Percentiles rank a stretch among this genome's conserved stretches.
Evolutionary conservation across 108 stramenopile genomes (phyloP).

Genomic region (Cyclotella cryptica): DNA sequence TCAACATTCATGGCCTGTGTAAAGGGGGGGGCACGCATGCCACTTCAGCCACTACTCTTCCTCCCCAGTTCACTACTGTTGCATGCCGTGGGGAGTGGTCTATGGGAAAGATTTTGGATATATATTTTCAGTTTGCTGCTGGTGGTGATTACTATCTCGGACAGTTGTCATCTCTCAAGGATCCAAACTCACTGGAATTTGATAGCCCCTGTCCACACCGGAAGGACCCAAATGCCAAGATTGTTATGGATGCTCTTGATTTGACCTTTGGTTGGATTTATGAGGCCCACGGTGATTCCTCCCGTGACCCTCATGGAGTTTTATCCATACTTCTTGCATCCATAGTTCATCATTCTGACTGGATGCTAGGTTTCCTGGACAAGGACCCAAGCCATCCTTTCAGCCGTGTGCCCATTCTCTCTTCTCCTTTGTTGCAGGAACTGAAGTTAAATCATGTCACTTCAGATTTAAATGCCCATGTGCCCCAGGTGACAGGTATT

Average conservation of each 20-base stretch:
- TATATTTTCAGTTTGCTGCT: constrained; percentile 52
- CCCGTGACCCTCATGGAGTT: constrained; percentile 17
- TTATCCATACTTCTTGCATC: constrained; percentile 33
- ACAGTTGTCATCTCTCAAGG: constrained; percentile 31
- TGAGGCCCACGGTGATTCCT: constrained; percentile 7
- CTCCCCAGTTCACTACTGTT: constrained; percentile 53
- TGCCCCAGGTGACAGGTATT: constrained; percentile 43
- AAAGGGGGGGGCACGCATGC: constrained; percentile 51
- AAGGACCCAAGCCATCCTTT: constrained; percentile 40
- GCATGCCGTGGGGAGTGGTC: constrained; percentile 51
- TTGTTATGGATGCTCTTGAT: background rate
- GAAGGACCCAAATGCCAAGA: background rate
- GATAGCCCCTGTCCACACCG: constrained; percentile 42
- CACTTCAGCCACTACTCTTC: constrained; percentile 44
- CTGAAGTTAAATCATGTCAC: constrained; percentile 34
- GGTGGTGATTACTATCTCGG: constrained; percentile 57
- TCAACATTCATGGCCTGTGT: constrained; percentile 46
- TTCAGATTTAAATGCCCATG: constrained; percentile 32
- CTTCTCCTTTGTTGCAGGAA: constrained; percentile 32
- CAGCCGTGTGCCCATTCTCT: background rate
- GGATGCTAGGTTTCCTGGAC: constrained; percentile 7
- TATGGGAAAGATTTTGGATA: constrained; percentile 46
- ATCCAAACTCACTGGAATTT: constrained; percentile 39
- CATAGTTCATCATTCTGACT: constrained; percentile 49
- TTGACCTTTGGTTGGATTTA: constrained; percentile 1